These are phyloP conservation scores for Candida taoyuanica DNA, from an alignment of 805 yeast species.

Conservation along the genomic window DNA sequence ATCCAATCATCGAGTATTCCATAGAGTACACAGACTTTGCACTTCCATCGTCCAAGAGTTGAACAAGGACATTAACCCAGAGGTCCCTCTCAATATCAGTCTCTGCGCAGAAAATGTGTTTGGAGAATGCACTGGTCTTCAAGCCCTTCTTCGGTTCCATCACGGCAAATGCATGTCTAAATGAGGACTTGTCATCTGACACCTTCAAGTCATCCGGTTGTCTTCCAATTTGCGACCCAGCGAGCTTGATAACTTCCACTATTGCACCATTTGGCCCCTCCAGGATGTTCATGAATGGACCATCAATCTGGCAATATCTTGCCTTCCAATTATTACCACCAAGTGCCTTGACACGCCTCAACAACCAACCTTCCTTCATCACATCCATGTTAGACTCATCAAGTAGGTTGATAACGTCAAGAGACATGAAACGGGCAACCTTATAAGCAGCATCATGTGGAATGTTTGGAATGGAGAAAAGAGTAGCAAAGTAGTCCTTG, in stretches of 20 bases:
- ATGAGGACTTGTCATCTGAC: constrained; percentile 28
- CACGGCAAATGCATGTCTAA: constrained; percentile 56
- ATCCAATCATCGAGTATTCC: constrained; percentile 3
- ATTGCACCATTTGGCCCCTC: constrained; percentile 53
- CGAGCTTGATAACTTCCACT: constrained; percentile 47
- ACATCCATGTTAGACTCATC: constrained; percentile 48
- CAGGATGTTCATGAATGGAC: constrained; percentile 49
- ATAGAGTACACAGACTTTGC: constrained; percentile 9
- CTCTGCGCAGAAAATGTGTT: constrained; percentile 74
- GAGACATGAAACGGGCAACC: constrained; percentile 61
- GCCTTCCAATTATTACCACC: constrained; percentile 59
- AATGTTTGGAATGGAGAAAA: constrained; percentile 53
- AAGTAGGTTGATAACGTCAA: constrained; percentile 59
- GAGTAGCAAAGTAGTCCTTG: constrained; percentile 53
- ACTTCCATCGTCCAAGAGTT: constrained; percentile 25
- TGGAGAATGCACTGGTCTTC: constrained; percentile 31
- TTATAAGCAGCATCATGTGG: constrained; percentile 47
- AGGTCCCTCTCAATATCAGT: constrained; percentile 68
- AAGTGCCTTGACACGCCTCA: constrained; percentile 60
- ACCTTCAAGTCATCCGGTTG: constrained; percentile 32
- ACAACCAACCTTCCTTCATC: constrained; percentile 57
- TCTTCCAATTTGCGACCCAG: constrained; percentile 52
- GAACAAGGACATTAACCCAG: constrained; percentile 54
- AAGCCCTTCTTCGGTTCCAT: constrained; percentile 39
- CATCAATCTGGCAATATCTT: constrained; percentile 63